Evolutionary conservation across 805 yeast species (phyloP).

Genomic region (Pichia insulana): DNA sequence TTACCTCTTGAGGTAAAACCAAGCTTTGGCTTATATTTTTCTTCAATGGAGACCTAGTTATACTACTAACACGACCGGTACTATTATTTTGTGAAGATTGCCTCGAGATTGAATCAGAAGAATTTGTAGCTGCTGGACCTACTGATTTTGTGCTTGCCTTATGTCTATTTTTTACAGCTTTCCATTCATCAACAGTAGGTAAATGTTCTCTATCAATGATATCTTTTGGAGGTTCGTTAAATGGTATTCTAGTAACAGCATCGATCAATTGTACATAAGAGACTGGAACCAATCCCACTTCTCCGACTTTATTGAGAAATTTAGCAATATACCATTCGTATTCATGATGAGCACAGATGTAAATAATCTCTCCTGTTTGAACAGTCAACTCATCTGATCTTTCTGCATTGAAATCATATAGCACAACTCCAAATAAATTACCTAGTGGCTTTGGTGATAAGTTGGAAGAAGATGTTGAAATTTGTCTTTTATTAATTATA

Average conservation of each 20-base stretch:
- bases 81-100: conserved; percentile 9
- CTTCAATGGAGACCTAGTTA: conserved; percentile 1
- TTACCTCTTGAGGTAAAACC: conserved; percentile 44
- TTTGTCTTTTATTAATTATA: conserved; percentile 15
- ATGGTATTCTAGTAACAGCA: conserved; percentile 56
- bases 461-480: neutral
- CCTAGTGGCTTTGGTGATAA: conserved; percentile 17
- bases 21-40: conserved; percentile 4
- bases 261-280: conserved; percentile 82
- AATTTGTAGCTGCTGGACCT: conserved; percentile 12
- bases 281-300: conserved; percentile 94
- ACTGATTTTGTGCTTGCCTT: conserved; percentile 66
- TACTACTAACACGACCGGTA: conserved; percentile 2
- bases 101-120: conserved; percentile 7
- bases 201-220: conserved; percentile 54
- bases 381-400: conserved; percentile 79
- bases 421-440: conserved; percentile 68
- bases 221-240: conserved; percentile 37
- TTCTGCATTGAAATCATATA: conserved; percentile 82
- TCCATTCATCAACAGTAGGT: conserved; percentile 96
- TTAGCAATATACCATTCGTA: conserved; percentile 98
- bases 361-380: conserved; percentile 76
- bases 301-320: conserved; percentile 90
- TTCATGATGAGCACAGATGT: conserved; percentile 92
- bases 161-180: conserved; percentile 78